Percentiles rank a stretch among this genome's conserved stretches.
Evolutionary conservation across 805 yeast genomes (phyloP).

Genomic region (Zygosaccharomyces gambellarensis): DNA sequence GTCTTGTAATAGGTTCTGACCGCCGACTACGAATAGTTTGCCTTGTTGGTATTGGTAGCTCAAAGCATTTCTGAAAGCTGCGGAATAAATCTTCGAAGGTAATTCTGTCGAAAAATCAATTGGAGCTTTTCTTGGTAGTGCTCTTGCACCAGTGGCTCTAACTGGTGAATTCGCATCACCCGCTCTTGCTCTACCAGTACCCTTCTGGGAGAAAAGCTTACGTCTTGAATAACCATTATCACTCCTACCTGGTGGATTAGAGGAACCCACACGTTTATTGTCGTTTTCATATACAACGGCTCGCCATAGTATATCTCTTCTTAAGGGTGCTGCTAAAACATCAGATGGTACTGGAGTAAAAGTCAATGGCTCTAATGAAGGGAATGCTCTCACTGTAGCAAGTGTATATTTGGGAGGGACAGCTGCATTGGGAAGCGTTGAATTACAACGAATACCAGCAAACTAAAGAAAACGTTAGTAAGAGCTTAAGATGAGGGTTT

Average conservation of each 20-base stretch:
- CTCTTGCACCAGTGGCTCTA: constrained; percentile 83
- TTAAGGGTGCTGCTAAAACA: constrained; percentile 67
- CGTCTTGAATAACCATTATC: constrained; percentile 80
- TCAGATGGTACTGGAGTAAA: constrained; percentile 70
- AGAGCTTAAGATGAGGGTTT: neutral
- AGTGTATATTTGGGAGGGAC: constrained; percentile 67
- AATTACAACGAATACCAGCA: constrained; percentile 1
- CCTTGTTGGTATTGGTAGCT: constrained; percentile 77
- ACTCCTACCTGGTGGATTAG: constrained; percentile 79
- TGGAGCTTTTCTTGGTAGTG: constrained; percentile 86
- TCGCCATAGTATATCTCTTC: constrained; percentile 91
- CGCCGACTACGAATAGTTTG: constrained; percentile 65
- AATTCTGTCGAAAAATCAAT: constrained; percentile 79
- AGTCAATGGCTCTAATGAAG: constrained; percentile 80
- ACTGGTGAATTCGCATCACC: constrained; percentile 96
- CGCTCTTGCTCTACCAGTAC: constrained; percentile 89
- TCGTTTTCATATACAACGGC: constrained; percentile 93
- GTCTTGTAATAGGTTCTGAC: constrained; percentile 26
- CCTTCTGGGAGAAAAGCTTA: constrained; percentile 86
- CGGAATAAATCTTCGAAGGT: constrained; percentile 65
- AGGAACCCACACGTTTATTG: constrained; percentile 80
- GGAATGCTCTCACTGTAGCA: constrained; percentile 76
- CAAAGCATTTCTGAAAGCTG: constrained; percentile 77
- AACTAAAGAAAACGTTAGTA: constrained; percentile 1
- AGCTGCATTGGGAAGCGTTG: constrained; percentile 27